Conservation (phyloP, 768 basidiomycete species). For the Mycena vitilis region DNA sequence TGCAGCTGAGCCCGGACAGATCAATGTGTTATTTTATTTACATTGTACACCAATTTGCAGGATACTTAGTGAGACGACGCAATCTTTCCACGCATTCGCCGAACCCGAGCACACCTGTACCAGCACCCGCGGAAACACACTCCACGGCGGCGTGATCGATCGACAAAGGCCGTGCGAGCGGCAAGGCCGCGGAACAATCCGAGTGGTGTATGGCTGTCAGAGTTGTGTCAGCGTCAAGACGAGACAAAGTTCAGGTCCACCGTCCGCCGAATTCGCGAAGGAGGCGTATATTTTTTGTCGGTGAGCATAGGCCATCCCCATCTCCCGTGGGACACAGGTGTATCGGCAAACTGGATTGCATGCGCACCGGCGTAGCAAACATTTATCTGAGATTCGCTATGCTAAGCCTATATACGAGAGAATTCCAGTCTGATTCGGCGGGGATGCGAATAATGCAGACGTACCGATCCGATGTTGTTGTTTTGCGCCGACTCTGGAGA, state of each 20-base stretch:
- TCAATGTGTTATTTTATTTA: background rate
- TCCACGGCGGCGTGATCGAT: no score
- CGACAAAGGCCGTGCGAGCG: conserved; percentile 33
- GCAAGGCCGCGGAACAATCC: no score
- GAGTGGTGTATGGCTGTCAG: conserved; percentile 14
- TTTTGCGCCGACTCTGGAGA: conserved; percentile 12
- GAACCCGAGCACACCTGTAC: conserved; percentile 28
- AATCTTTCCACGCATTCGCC: conserved; percentile 22
- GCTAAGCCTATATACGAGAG: background rate
- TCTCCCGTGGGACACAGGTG: conserved; percentile 30
- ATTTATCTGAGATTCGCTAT: conserved; percentile 34
- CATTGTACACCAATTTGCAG: background rate
- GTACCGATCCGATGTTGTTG: conserved; percentile 31
- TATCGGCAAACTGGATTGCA: conserved; percentile 28
- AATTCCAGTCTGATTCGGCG: background rate
- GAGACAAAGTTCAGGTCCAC: conserved; percentile 26
- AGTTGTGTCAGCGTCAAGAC: conserved; percentile 30
- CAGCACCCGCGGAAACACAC: no score
- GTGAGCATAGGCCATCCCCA: conserved; percentile 34
- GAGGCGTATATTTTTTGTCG: conserved; percentile 33
- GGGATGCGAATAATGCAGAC: background rate
- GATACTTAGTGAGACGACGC: background rate
- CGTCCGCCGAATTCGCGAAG: background rate
- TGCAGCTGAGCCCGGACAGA: no score
- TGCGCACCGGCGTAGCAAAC: conserved; percentile 34